These are phyloP conservation scores for Tetrapisispora namnaoensis DNA, from an alignment of 805 yeast genomes.

Conservation along the genomic window DNA sequence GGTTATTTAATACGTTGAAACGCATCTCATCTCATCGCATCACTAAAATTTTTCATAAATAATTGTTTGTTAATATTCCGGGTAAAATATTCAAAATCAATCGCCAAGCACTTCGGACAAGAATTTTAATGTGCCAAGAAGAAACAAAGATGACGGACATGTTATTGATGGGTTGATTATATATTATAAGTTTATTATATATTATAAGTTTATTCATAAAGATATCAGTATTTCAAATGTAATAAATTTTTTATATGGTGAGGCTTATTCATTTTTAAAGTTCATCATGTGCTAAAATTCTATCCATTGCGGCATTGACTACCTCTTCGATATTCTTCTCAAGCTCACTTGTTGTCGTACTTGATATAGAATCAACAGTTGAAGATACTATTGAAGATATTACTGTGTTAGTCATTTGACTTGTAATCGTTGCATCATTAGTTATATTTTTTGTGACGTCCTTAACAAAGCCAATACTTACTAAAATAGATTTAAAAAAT, in stretches of 20 bases:
- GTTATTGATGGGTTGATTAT: no score
- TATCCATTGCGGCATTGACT: slow-evolving; percentile 20
- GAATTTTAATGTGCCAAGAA: no score
- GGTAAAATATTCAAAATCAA: not conserved
- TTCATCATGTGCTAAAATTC: slow-evolving; percentile 20
- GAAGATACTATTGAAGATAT: not conserved
- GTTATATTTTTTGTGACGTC: not conserved
- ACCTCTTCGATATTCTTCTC: slow-evolving; percentile 9
- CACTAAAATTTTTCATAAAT: slow-evolving; percentile 1
- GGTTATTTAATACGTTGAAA: not conserved
- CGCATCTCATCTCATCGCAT: slow-evolving; percentile 4
- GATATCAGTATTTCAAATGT: no score
- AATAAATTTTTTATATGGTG: no score
- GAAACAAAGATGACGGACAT: no score
- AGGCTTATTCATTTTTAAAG: no score
- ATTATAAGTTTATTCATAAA: no score
- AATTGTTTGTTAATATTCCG: not conserved
- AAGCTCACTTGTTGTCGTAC: not conserved
- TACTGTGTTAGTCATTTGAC: not conserved
- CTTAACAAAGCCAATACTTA: slow-evolving; percentile 20
- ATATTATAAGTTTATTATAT: no score
- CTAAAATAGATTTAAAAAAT: slow-evolving; percentile 30
- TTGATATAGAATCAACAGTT: not conserved
- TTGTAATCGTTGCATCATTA: not conserved
- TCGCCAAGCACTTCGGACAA: no score